A percentile compares a stretch with the other conserved stretches of the same genome.
Conservation (phyloP, 2,329 filamentous ascomycete genomes). For the Cercospora canescens region DNA sequence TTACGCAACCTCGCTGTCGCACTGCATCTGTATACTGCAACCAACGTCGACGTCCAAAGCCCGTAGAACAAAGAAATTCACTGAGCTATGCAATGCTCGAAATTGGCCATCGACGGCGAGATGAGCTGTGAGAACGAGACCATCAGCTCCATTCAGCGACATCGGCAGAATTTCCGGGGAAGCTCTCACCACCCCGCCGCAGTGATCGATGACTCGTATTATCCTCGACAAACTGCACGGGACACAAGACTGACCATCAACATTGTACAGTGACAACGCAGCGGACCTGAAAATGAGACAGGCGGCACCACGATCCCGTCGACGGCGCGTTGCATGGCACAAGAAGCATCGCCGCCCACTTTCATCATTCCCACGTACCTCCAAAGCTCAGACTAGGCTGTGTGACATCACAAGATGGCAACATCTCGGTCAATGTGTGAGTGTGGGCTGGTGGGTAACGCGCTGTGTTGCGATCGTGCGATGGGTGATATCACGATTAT, state of each 20-base stretch:
- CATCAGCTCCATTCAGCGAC: too few relatives aligned
- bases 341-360: neutral
- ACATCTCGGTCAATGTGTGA: neutral
- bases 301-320: neutral
- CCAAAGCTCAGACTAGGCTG: neutral
- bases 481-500: neutral
- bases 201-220: too few relatives aligned
- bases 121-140: neutral
- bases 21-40: neutral
- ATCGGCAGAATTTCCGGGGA: neutral
- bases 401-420: neutral
- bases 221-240: neutral
- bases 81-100: neutral
- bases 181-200: too few relatives aligned
- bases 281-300: neutral
- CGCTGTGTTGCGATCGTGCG: neutral
- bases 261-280: neutral
- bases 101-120: neutral
- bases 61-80: neutral
- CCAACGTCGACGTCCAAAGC: neutral
- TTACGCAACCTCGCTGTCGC: neutral
- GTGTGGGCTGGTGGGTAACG: neutral
- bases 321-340: neutral
- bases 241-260: neutral
- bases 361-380: neutral